Base-by-base conservation (phyloP, 306 rosid genomes). In the Clitoria ternatea region DNA sequence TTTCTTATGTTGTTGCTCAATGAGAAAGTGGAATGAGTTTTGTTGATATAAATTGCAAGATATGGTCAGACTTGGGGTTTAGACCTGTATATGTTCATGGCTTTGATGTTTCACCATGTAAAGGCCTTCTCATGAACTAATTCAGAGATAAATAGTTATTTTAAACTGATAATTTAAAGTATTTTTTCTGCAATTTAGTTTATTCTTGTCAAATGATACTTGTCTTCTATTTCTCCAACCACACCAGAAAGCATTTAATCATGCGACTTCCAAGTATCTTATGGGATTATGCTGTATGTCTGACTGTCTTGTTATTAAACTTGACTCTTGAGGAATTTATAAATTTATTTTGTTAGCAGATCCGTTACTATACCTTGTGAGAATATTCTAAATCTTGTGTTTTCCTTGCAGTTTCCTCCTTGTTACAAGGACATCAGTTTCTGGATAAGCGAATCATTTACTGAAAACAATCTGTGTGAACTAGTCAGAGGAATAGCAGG, bases 391-490 rank as follows among this genome's bases (percentile, higher is more conserved):
- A 52, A 52, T 76, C 57, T 52, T 77, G 27, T 40, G 39, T 81
- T 69, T 49, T 70, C 50, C 66, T 45, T 61, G 62, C 92, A 90
- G 98, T 94, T 69, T 81, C 97, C 98, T 52, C 98, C 98, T 22
- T 94, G 98, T 82, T 94, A 82, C 86, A 94, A 94, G 79, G 98
- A 94, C 69, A 81, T 91, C 48, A 94, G 98, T 78, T 94, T 94
- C 73, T 94, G 98, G 98, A 89, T 89, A 83, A 87, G 45, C 72
- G 97, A 94, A 61, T 72, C 92, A 50, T 89, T 86, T 82, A 89
- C 97, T 4, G 99, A 95, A 79, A 95, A 95, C 77, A 95, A 95
- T 82, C 85, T 95, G 36, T 95, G 99, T 73, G 99, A 95, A 85
- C 83, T 95, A 79, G 99, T 95, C 48, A 87, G 99, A 86, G 92